These are phyloP conservation scores for Russula vinacea DNA, from an alignment of 768 basidiomycete genomes.

Conservation along the genomic window DNA sequence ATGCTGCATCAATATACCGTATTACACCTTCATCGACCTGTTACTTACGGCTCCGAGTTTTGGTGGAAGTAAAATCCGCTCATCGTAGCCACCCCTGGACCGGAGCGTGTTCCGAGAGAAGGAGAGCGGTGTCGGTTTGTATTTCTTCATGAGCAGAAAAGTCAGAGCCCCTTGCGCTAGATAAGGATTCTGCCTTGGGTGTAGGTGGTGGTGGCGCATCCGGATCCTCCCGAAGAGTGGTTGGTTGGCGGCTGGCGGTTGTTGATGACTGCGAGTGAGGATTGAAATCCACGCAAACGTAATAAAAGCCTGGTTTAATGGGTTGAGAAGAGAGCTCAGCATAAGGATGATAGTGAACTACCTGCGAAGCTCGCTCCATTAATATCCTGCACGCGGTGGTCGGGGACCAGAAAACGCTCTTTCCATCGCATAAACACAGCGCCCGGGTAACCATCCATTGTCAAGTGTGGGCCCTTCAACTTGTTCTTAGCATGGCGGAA, in stretches of 20 bases:
- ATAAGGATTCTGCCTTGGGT: conserved; percentile 33
- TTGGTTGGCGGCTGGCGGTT: conserved; percentile 41
- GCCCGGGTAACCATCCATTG: conserved; percentile 75
- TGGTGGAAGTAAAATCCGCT: conserved; percentile 92
- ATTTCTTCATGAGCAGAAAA: conserved; percentile 37
- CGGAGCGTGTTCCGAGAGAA: conserved; percentile 47
- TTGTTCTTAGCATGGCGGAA: conserved; percentile 80
- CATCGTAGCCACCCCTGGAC: conserved; percentile 64
- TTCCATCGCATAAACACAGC: conserved; percentile 97
- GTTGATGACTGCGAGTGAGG: conserved; percentile 46
- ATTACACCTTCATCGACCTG: not conserved
- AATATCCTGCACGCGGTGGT: conserved; percentile 90
- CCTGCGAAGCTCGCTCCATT: conserved; percentile 94
- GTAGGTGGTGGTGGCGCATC: conserved; percentile 7
- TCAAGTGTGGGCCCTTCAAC: conserved; percentile 71
- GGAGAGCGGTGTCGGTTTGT: conserved; percentile 39
- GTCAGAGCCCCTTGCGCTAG: conserved; percentile 30
- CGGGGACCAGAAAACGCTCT: conserved; percentile 93
- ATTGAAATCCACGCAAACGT: conserved; percentile 90
- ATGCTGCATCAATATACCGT: conserved; percentile 16
- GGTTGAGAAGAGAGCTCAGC: conserved; percentile 8
- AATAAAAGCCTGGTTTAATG: conserved; percentile 73
- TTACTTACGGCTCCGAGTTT: conserved; percentile 82
- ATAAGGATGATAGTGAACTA: conserved; percentile 35
- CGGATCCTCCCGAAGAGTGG: conserved; percentile 37